These are phyloP conservation scores for Penicillium subrubescens DNA, from an alignment of 495 filamentous ascomycete species.

Conservation along the genomic window DNA sequence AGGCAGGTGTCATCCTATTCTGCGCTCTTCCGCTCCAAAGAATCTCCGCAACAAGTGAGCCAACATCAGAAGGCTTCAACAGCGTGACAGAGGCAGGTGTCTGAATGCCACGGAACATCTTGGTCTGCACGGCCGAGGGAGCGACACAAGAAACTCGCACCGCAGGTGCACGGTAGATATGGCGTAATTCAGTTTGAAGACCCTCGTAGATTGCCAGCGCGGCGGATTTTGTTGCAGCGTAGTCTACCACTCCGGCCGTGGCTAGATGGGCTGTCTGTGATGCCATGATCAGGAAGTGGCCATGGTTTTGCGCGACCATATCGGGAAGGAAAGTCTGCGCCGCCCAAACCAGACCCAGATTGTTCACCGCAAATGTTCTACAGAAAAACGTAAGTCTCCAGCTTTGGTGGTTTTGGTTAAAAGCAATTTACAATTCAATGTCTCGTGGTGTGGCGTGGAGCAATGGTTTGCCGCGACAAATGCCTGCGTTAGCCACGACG, in stretches of 20 bases:
- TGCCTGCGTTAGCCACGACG: constrained; percentile 7
- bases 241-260: constrained; percentile 62
- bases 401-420: neutral
- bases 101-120: neutral
- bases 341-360: neutral
- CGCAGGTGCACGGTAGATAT: neutral
- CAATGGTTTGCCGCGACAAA: constrained; percentile 11
- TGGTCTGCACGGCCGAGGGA: neutral
- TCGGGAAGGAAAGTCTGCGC: constrained; percentile 57
- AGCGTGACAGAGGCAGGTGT: neutral
- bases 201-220: neutral
- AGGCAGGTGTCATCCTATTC: constrained; percentile 6
- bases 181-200: neutral
- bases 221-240: constrained; percentile 68
- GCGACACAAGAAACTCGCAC: neutral
- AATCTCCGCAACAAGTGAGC: constrained; percentile 4
- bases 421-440: constrained; percentile 10
- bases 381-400: neutral
- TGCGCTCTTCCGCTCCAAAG: constrained; percentile 12
- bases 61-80: neutral
- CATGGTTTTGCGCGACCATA: constrained; percentile 61
- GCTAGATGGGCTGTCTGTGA: constrained; percentile 71
- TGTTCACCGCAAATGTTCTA: neutral
- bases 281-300: constrained; percentile 76
- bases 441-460: constrained; percentile 9